Conservation (phyloP, 345 rosid genomes). For the Erucastrum elatum region DNA sequence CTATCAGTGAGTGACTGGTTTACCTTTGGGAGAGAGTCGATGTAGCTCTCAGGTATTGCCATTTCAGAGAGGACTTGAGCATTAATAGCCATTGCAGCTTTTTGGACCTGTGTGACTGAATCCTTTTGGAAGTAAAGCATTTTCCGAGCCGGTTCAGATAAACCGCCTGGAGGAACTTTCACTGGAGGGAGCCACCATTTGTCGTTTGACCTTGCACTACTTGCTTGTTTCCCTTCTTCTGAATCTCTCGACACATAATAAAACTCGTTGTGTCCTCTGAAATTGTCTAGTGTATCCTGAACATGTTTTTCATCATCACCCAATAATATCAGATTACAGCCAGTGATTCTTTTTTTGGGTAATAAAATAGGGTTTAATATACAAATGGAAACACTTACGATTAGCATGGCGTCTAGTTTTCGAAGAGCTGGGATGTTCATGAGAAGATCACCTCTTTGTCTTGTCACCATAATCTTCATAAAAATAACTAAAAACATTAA, state of each 20-base stretch:
- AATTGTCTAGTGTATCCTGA: background rate
- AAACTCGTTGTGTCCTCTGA: background rate
- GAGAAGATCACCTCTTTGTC: background rate
- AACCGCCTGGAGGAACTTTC: background rate
- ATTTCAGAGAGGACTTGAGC: background rate
- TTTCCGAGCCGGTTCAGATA: background rate
- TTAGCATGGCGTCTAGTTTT: background rate
- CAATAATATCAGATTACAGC: too few species aligned
- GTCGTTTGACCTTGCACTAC: background rate
- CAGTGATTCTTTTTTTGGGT: background rate
- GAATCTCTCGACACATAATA: background rate
- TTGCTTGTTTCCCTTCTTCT: background rate
- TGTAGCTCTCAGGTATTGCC: background rate
- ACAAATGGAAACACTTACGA: background rate
- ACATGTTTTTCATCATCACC: background rate
- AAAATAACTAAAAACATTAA: background rate
- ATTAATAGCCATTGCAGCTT: background rate
- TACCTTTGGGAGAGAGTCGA: background rate
- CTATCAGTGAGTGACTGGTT: too few species aligned
- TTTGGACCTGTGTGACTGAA: background rate
- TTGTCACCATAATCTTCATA: background rate
- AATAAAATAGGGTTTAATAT: background rate
- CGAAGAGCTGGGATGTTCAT: background rate
- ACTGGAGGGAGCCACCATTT: background rate
- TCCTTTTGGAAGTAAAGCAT: background rate